Percentiles rank a stretch among this genome's conserved stretches.
Conservation (phyloP, 257 asterid genomes). For the Eucommia ulmoides region DNA sequence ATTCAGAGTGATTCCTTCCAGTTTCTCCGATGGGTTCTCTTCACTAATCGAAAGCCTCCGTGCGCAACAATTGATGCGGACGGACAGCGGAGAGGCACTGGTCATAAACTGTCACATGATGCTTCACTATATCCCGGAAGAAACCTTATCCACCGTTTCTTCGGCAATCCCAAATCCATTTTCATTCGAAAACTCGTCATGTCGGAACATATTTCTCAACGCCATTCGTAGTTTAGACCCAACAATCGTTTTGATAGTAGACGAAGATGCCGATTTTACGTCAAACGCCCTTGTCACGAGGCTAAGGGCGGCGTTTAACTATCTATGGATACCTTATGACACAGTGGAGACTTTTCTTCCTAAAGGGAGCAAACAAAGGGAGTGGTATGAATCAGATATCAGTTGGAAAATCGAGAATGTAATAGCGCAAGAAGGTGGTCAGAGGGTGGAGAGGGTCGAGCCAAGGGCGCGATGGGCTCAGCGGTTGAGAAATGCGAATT, state of each 20-base stretch:
- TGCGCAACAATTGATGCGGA: slow-evolving; percentile 32
- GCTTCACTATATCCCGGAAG: slow-evolving; percentile 84
- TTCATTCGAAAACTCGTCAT: slow-evolving; percentile 10
- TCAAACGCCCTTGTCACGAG: slow-evolving; percentile 47
- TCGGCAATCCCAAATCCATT: slow-evolving; percentile 1
- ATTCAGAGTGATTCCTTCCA: slow-evolving; percentile 52
- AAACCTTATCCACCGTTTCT: slow-evolving; percentile 23
- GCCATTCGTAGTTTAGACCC: slow-evolving; percentile 54
- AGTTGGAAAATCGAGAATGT: slow-evolving; percentile 89
- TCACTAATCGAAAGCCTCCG: slow-evolving; percentile 43
- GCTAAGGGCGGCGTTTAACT: slow-evolving; percentile 70
- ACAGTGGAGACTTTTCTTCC: slow-evolving; percentile 70
- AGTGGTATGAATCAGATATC: slow-evolving; percentile 87
- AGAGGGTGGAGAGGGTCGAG: slow-evolving; percentile 71
- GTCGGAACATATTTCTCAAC: slow-evolving; percentile 46
- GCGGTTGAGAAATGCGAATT: slow-evolving; percentile 57
- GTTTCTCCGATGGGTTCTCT: slow-evolving; percentile 46
- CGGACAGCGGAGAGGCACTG: slow-evolving; percentile 48
- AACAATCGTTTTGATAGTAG: slow-evolving; percentile 43
- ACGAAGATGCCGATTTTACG: slow-evolving; percentile 89
- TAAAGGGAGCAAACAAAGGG: slow-evolving; percentile 59
- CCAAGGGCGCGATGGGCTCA: slow-evolving; percentile 57
- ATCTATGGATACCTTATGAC: slow-evolving; percentile 90
- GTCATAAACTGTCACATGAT: slow-evolving; percentile 82
- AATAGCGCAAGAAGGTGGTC: slow-evolving; percentile 60